Base-by-base conservation (phyloP, 164 flowering plant genomes). In the Stephania japonica region DNA sequence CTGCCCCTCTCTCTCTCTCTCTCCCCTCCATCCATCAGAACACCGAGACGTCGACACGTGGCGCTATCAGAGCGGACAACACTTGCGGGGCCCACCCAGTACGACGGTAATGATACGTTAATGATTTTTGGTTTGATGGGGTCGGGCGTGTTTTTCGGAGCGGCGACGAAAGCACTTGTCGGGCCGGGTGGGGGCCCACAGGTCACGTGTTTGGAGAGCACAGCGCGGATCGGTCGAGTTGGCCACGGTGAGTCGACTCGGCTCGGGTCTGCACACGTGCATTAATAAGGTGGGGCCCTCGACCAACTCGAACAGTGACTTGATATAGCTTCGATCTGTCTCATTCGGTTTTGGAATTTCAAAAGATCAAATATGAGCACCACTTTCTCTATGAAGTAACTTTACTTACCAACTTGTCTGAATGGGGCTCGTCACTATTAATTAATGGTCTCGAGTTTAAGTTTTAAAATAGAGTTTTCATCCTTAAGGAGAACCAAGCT, bases 21-120 rank as follows among this genome's bases (percentile, higher is more conserved):
- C 38, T 32, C 38, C 4, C 4, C 38, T 32, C 38, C 4, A 32
- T 32, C 38, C 38, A 32, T 32, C 38, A 32, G 38, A 32, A 32
- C 38, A 2, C 38, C 38, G 32, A 64, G 38, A 59, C 64, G 67
- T 64, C 25, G 32, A 64, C 67, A 59, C 64, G 67, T 64, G 67
- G 32, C 2, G 4, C 38, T 18, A 5, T 64, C 19, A 4, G 16
- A 18, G 12, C 26, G 41, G 41, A 24, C 6, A n/a, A 11, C 27
- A 10, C 7, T 26, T 32, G 76, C 38, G 74, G 79, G 75, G 80
- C 24, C 77, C 80, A 67, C 73, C 21, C 8, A 41, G 25, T 10
- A 63, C 7, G 21, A 65, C 25, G 70, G 56, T 42, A 78, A 78
- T 74, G 71, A 74, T 78, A 23, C 24, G 72, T 70, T 78, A 71